These are phyloP conservation scores for Collybiopsis confluens DNA, from an alignment of 768 basidiomycete species.

Conservation along the genomic window DNA sequence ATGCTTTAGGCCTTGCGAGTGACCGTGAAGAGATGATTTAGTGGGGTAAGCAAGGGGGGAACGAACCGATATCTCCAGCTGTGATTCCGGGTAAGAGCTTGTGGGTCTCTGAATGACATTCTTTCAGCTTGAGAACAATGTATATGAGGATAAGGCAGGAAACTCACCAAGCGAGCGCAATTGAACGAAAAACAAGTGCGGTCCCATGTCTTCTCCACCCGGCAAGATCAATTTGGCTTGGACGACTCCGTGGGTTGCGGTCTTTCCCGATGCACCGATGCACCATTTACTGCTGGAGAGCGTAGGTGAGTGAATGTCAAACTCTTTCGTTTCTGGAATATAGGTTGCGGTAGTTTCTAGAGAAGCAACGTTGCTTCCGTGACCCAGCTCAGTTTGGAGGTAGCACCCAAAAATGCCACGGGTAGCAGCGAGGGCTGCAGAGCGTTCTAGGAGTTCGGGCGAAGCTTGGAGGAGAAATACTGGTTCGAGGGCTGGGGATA, in stretches of 20 bases:
- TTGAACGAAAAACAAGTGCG: constrained; percentile 74
- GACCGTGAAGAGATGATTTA: neutral
- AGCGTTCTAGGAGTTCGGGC: constrained; percentile 46
- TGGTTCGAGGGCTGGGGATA: constrained; percentile 54
- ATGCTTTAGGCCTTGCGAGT: constrained; percentile 53
- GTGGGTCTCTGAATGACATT: constrained; percentile 46
- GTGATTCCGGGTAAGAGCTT: constrained; percentile 53
- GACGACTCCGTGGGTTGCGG: constrained; percentile 70
- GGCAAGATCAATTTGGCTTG: constrained; percentile 73
- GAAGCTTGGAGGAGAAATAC: constrained; percentile 63
- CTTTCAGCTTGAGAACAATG: neutral
- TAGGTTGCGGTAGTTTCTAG: constrained; percentile 79
- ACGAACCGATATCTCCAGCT: constrained; percentile 66
- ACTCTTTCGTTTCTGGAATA: constrained; percentile 59
- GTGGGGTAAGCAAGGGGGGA: neutral
- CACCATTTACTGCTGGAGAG: constrained; percentile 80
- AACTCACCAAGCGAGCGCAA: constrained; percentile 56
- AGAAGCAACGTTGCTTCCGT: constrained; percentile 65
- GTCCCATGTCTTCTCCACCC: constrained; percentile 55
- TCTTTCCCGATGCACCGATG: constrained; percentile 70
- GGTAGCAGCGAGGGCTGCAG: constrained; percentile 42
- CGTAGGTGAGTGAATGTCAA: constrained; percentile 74
- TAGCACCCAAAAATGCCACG: constrained; percentile 70
- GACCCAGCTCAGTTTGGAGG: constrained; percentile 75
- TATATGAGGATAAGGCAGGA: neutral